These are phyloP conservation scores for Tetracentron sinense DNA, from an alignment of 164 flowering plant species.

Conservation along the genomic window DNA sequence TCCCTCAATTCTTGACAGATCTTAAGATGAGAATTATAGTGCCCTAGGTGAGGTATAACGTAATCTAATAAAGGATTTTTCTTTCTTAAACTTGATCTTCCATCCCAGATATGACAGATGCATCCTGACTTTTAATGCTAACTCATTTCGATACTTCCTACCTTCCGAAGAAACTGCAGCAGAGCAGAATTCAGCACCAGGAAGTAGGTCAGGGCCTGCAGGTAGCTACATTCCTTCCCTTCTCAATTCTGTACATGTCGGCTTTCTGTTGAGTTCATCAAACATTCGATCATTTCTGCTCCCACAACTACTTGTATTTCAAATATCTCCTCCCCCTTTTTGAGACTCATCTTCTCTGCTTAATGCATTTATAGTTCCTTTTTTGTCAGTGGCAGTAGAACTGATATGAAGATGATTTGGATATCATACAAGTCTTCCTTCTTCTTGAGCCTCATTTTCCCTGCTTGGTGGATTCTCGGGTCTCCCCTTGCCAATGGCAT, in stretches of 20 bases:
- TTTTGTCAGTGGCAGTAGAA: not conserved
- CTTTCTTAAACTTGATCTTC: constrained; percentile 37
- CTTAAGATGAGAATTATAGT: constrained; percentile 33
- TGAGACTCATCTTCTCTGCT: not conserved
- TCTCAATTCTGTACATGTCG: not conserved
- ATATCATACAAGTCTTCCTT: not conserved
- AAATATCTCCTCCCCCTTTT: not conserved
- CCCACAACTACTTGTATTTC: not conserved
- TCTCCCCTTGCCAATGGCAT: not conserved
- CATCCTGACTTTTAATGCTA: constrained; percentile 27
- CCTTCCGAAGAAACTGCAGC: constrained; percentile 27
- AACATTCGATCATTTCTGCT: not conserved
- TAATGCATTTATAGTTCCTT: not conserved
- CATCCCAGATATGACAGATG: constrained; percentile 63
- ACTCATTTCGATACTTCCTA: not conserved
- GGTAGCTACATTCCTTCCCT: constrained; percentile 5
- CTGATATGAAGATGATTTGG: not conserved
- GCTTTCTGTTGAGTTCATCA: not conserved
- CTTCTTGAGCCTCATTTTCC: not conserved
- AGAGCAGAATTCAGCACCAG: constrained; percentile 12
- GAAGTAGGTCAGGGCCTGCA: constrained; percentile 4
- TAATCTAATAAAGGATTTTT: constrained; percentile 6
- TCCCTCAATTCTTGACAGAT: constrained; percentile 25
- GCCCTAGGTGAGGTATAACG: constrained; percentile 45
- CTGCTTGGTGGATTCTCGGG: not conserved